Conservation (phyloP, 768 basidiomycete genomes). For the Leccinum barrowsii region DNA sequence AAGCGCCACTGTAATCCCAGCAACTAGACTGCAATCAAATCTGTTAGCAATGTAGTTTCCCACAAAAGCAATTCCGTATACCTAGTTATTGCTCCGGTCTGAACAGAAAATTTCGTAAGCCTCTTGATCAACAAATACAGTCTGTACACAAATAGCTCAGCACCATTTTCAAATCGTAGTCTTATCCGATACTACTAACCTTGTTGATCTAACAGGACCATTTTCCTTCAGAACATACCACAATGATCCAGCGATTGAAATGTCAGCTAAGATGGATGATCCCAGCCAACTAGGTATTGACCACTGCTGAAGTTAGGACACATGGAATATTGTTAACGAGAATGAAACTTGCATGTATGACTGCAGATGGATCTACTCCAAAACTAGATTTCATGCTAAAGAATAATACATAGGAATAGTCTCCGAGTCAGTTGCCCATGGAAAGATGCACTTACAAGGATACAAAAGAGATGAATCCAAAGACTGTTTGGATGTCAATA, state of each 20-base stretch:
- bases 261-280: conserved; percentile 16
- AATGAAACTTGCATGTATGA: conserved; percentile 1
- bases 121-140: conserved; percentile 13
- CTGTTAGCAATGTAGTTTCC: background rate
- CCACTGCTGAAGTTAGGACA: conserved; percentile 14
- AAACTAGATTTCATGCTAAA: background rate
- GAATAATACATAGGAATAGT: background rate
- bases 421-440: background rate
- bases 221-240: conserved; percentile 12
- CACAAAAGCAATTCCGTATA: background rate
- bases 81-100: conserved; percentile 29
- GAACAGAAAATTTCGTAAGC: conserved; percentile 19
- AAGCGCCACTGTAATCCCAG: conserved; percentile 11
- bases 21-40: conserved; percentile 11
- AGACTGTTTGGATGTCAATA: conserved; percentile 12
- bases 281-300: conserved; percentile 20
- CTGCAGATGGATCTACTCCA: background rate
- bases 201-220: conserved; percentile 1
- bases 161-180: background rate
- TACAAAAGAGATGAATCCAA: conserved; percentile 11
- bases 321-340: background rate
- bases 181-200: conserved; percentile 8
- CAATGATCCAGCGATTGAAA: conserved; percentile 22
- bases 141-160: conserved; percentile 1
- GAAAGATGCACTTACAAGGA: conserved; percentile 10